Conservation (phyloP, 2,329 filamentous ascomycete species). For the Beauveria asiatica region DNA sequence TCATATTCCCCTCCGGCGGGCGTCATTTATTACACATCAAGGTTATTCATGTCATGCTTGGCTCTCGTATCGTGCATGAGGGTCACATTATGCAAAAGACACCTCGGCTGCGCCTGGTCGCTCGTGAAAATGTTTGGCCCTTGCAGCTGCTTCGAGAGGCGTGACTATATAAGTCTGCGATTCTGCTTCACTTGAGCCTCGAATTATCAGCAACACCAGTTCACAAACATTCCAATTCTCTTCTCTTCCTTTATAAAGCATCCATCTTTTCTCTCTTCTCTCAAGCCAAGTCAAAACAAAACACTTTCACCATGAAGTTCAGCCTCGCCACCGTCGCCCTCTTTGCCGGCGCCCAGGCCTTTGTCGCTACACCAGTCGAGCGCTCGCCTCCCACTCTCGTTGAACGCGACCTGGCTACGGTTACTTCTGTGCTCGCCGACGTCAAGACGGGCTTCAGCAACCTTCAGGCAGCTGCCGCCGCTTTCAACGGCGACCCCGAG, state of each 20-base stretch:
- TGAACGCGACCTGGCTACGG: conserved; percentile 12
- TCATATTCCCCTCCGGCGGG: neutral
- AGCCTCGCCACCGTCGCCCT: conserved; percentile 8
- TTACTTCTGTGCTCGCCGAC: conserved; percentile 11
- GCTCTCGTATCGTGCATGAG: too few relatives aligned
- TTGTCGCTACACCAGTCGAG: conserved; percentile 9
- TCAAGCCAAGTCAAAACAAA: neutral
- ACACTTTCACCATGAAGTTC: conserved; percentile 9
- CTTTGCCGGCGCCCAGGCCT: conserved; percentile 8
- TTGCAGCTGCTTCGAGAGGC: neutral
- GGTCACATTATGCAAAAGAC: neutral
- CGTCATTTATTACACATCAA: neutral
- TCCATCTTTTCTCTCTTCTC: neutral
- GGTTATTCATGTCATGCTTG: neutral
- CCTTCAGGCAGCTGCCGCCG: conserved; percentile 5
- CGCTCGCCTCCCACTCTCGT: conserved; percentile 6
- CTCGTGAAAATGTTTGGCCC: neutral
- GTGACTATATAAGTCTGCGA: neutral
- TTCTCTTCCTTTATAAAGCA: neutral
- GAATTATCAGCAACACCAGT: neutral
- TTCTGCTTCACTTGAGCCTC: neutral
- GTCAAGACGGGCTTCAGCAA: conserved; percentile 11
- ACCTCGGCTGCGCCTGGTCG: neutral
- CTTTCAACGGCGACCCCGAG: conserved; percentile 10
- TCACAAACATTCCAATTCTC: neutral